phyloP scores from a whole-genome alignment of 495 filamentous ascomycete genomes.

The Neurospora sp. region DNA sequence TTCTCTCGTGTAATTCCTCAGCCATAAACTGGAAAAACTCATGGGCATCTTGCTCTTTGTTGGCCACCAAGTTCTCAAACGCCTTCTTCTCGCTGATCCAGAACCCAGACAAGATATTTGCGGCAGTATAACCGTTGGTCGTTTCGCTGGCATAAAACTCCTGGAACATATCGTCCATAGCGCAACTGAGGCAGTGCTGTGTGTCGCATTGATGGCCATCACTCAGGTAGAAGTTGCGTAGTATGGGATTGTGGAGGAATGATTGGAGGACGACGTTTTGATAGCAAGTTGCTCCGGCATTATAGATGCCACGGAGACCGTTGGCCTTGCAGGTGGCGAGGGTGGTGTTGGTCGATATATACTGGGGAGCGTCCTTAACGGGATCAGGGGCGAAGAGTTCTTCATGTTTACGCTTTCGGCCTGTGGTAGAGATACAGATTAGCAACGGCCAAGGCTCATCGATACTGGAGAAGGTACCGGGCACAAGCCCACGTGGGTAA shows the following conservation, averaged over 20 bases:
- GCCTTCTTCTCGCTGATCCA: constrained; percentile 60
- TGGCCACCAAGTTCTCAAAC: constrained; percentile 70
- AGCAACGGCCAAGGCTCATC: not conserved
- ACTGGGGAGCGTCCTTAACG: constrained; percentile 47
- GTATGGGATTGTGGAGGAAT: constrained; percentile 77
- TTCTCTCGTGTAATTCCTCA: constrained; percentile 69
- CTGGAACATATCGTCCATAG: constrained; percentile 82
- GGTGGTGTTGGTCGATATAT: constrained; percentile 50
- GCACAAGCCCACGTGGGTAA: not conserved
- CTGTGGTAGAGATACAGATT: constrained; percentile 6
- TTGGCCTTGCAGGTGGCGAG: constrained; percentile 57
- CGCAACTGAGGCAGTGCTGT: constrained; percentile 71
- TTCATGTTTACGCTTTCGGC: constrained; percentile 51
- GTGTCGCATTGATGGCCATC: constrained; percentile 67
- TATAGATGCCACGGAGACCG: constrained; percentile 79
- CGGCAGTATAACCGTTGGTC: constrained; percentile 72
- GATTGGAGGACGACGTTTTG: constrained; percentile 85
- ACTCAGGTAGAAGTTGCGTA: constrained; percentile 76
- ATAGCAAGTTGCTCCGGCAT: constrained; percentile 90
- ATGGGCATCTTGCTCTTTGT: constrained; percentile 88
- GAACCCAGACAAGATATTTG: constrained; percentile 67
- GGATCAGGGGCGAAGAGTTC: constrained; percentile 42
- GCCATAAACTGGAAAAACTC: constrained; percentile 91
- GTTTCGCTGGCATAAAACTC: constrained; percentile 78
- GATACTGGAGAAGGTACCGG: not conserved